Evolutionary conservation across 768 basidiomycete species (phyloP), one percentile per base, ranked within the genome.

Genomic region (Pleurotus citrinopileatus): DNA sequence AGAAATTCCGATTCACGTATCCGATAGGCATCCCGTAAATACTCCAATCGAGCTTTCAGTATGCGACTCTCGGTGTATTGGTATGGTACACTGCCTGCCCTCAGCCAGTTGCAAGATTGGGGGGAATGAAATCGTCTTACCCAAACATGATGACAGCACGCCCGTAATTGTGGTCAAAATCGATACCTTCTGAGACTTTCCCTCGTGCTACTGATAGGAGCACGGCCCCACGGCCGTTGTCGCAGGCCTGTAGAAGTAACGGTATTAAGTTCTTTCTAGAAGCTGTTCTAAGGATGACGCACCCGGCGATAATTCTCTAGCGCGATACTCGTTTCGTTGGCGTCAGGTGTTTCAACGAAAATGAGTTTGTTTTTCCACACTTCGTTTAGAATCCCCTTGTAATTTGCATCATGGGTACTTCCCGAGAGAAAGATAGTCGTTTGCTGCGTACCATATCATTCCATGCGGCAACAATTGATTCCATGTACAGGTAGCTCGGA

Each of bases 81-180:
- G 62, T 96, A 97, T 13, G 94, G 94, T 9, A 96, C 90, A 22
- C 93, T 94, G 63, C 19, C 48, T 8, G 36, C 17, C 32, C 40
- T 57, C 44, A 44, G 45, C 26, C 25, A 47, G n/a, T n/a, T 17
- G 22, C n/a, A 47, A 28, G 23, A 34, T 34, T 34, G 32, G 29
- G 22, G 29, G 10, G 20, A 32, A 13, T 10, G 32, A 28, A 25
- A n/a, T 1, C 26, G 54, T 58, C 69, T 67, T 67, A 94, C 92
- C 97, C 97, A 74, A 99, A 98, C 97, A 99, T 98, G 67, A 99
- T 94, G 66, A 98, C 94, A 60, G 97, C 97, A 46, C 97, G 83
- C 1, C 97, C 97, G 66, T 98, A 99, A 67, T 99, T 98, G 71
- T 99, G 97, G 67, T 99, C 97, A 64, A 99, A 99, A 83, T 99